Percentiles rank a stretch among this genome's conserved stretches.
These are phyloP conservation scores for Hortaea sp. DNA, from an alignment of 2,329 filamentous ascomycete genomes.

Conservation along the genomic window DNA sequence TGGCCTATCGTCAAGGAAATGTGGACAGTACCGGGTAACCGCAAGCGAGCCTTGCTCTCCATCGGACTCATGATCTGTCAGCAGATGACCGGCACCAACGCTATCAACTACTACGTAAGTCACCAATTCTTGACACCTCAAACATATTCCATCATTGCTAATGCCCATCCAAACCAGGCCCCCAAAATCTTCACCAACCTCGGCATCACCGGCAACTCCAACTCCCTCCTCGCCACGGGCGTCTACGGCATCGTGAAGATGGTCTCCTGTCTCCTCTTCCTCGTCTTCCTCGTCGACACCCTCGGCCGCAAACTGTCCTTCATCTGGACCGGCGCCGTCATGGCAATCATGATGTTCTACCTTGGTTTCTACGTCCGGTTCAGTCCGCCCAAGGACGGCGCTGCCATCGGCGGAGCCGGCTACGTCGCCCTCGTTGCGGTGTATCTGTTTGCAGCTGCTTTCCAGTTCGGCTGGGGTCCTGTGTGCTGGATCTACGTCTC, in stretches of 20 bases:
- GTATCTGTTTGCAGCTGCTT: constrained; percentile 61
- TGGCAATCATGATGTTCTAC: constrained; percentile 31
- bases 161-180: neutral
- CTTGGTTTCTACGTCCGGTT: constrained; percentile 62
- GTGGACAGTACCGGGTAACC: too few species aligned
- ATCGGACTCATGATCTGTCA: too few species aligned
- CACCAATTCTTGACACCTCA: too few species aligned
- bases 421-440: constrained; percentile 63
- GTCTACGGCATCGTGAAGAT: constrained; percentile 33
- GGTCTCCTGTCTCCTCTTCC: constrained; percentile 42
- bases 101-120: constrained; percentile 3
- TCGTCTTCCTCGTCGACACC: constrained; percentile 42
- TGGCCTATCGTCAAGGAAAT: too few species aligned
- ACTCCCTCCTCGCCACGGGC: constrained; percentile 61
- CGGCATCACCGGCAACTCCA: constrained; percentile 47
- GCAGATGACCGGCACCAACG: too few species aligned
- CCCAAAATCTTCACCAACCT: constrained; percentile 45
- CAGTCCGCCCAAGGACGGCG: constrained; percentile 45
- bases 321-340: constrained; percentile 36
- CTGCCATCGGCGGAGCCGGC: constrained; percentile 52
- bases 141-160: too few species aligned
- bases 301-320: constrained; percentile 55
- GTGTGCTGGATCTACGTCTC: constrained; percentile 63
- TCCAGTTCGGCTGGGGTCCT: constrained; percentile 57
- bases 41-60: too few species aligned